A percentile compares a stretch with the other conserved stretches of the same genome.
phyloP scores from a whole-genome alignment of 2,329 filamentous ascomycete species.

The Meredithiella fracta region DNA sequence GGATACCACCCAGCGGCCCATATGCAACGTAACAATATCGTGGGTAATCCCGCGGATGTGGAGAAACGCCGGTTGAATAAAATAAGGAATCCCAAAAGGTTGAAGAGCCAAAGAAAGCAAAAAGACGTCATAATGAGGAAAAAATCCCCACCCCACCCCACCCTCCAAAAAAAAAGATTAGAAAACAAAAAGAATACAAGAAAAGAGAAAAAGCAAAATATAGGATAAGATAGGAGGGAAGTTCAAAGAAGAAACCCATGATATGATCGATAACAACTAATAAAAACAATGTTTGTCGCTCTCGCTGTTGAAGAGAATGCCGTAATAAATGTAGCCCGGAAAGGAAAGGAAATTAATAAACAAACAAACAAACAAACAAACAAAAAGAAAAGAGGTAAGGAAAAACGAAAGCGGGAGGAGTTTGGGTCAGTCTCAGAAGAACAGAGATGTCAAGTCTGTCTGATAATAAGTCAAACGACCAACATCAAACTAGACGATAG shows the following conservation, averaged over 20 bases:
- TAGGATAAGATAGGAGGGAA: not conserved
- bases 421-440: not conserved
- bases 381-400: slow-evolving; percentile 9
- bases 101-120: slow-evolving; percentile 5
- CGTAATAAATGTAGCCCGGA: slow-evolving; percentile 9
- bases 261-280: slow-evolving; percentile 2
- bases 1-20: not conserved
- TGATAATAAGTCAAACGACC: no score
- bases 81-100: slow-evolving; percentile 5
- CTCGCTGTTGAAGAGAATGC: slow-evolving; percentile 16
- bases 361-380: slow-evolving; percentile 1
- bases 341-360: slow-evolving; percentile 5
- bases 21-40: no score
- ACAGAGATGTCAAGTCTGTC: not conserved
- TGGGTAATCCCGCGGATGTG: not conserved
- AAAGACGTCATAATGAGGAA: slow-evolving; percentile 1
- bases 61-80: slow-evolving; percentile 4
- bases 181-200: not conserved
- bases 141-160: no score
- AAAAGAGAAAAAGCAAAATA: slow-evolving; percentile 1
- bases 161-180: slow-evolving; percentile 2
- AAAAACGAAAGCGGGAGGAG: not conserved
- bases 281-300: slow-evolving; percentile 14
- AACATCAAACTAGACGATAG: not conserved
- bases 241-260: slow-evolving; percentile 1